phyloP scores from a whole-genome alignment of 2,329 filamentous ascomycete species.

The Monosporascus sp. region DNA sequence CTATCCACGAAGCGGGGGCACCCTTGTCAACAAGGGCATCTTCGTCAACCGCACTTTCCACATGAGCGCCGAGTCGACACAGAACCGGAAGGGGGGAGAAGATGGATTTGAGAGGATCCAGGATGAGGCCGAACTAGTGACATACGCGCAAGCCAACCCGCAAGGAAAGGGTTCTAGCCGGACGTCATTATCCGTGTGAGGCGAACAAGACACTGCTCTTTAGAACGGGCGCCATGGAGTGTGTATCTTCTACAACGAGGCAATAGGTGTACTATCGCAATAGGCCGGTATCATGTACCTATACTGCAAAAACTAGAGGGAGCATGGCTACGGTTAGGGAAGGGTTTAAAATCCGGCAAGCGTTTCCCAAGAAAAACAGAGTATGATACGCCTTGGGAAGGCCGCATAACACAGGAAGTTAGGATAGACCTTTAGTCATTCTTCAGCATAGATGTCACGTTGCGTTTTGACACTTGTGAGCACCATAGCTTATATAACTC shows the following conservation, averaged over 20 bases:
- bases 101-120: constrained; percentile 11
- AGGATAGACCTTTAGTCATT: too few species aligned
- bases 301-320: too few species aligned
- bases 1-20: constrained; percentile 14
- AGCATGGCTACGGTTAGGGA: too few species aligned
- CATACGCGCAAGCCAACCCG: constrained; percentile 8
- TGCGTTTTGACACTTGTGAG: too few species aligned
- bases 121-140: constrained; percentile 18
- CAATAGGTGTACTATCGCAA: not conserved
- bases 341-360: too few species aligned
- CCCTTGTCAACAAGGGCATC: constrained; percentile 13
- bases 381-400: too few species aligned
- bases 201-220: not conserved
- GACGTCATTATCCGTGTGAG: not conserved
- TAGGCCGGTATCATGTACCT: not conserved
- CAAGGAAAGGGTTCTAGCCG: not conserved
- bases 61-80: constrained; percentile 5
- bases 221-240: too few species aligned
- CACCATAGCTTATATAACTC: too few species aligned
- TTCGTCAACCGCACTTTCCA: constrained; percentile 24
- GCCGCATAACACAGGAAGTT: too few species aligned
- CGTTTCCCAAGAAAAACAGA: too few species aligned
- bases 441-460: too few species aligned
- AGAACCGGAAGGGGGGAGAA: constrained; percentile 2
- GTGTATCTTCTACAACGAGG: not conserved